Evolutionary conservation across 768 basidiomycete species (phyloP).

Genomic region (Calocybe cyanea): DNA sequence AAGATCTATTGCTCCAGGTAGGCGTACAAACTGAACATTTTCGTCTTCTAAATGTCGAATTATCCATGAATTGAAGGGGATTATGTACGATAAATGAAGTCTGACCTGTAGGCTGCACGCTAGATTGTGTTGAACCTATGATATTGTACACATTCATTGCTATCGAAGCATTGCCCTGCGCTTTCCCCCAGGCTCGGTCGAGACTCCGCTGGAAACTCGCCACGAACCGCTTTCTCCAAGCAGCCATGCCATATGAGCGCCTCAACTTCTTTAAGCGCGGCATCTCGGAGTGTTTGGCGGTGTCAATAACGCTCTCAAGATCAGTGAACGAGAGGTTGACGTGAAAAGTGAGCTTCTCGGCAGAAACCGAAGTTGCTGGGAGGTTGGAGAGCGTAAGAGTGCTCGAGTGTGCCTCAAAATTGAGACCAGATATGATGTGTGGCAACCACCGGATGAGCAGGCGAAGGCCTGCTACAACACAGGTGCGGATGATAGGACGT

Average conservation of each 20-base stretch:
- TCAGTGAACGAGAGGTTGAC: conserved; percentile 54
- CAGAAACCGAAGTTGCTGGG: conserved; percentile 48
- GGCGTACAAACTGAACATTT: conserved; percentile 37
- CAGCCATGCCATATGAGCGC: conserved; percentile 45
- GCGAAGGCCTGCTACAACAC: conserved; percentile 52
- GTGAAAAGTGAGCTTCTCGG: conserved; percentile 48
- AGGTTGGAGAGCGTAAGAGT: conserved; percentile 47
- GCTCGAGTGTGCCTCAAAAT: conserved; percentile 61
- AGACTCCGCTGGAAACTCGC: conserved; percentile 61
- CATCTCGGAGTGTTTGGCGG: conserved; percentile 15
- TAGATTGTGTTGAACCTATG: conserved; percentile 31
- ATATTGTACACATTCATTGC: conserved; percentile 46
- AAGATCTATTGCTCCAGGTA: conserved; percentile 43
- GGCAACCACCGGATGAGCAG: conserved; percentile 63
- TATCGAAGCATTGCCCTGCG: conserved; percentile 53
- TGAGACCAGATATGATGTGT: conserved; percentile 60
- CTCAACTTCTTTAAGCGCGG: conserved; percentile 20
- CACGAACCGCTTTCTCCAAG: conserved; percentile 61
- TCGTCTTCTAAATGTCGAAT: conserved; percentile 13
- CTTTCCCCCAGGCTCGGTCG: conserved; percentile 65
- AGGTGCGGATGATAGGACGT: conserved; percentile 56
- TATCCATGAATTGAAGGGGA: neutral
- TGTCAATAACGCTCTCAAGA: conserved; percentile 33
- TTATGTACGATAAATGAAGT: conserved; percentile 5
- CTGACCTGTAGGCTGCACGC: conserved; percentile 26